Conservation (phyloP, 176 grass and related monocot genomes). For the maize (Zea mays) region DNA sequence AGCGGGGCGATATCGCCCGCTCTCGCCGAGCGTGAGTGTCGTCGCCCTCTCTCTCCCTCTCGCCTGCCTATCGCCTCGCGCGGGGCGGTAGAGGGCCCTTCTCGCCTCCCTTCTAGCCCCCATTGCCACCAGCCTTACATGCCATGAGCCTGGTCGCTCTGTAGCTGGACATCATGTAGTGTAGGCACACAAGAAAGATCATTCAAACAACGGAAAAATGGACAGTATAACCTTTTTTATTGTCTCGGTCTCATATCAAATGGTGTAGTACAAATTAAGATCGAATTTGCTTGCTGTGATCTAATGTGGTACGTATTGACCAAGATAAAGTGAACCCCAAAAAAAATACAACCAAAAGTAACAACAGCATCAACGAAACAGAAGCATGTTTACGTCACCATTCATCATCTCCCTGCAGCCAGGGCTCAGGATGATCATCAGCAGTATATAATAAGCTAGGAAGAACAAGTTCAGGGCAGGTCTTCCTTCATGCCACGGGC, state of each 20-base stretch:
- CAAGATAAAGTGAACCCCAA: background rate
- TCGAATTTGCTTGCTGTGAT: slow-evolving; percentile 25
- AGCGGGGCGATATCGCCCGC: too few species aligned
- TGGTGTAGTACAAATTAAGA: slow-evolving; percentile 27
- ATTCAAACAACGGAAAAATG: background rate
- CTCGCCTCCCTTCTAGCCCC: too few species aligned
- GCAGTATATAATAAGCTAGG: background rate
- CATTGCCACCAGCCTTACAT: too few species aligned
- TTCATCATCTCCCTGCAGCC: background rate
- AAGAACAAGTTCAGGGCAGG: slow-evolving; percentile 30
- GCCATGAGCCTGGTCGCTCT: too few species aligned
- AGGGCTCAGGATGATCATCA: background rate
- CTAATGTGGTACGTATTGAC: slow-evolving; percentile 31
- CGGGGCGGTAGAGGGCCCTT: too few species aligned
- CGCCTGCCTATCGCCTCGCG: too few species aligned
- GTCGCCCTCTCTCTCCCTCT: too few species aligned
- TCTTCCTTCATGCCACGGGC: slow-evolving; percentile 48
- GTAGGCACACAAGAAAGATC: background rate
- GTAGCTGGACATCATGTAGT: too few species aligned
- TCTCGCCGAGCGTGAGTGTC: too few species aligned
- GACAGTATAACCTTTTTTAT: slow-evolving; percentile 44
- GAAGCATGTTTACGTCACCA: background rate
- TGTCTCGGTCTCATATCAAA: slow-evolving; percentile 33
- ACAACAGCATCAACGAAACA: slow-evolving; percentile 22
- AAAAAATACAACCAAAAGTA: slow-evolving; percentile 38